Conservation (phyloP, 1,139 yeast genomes). For the Candida buenavistaensis region DNA sequence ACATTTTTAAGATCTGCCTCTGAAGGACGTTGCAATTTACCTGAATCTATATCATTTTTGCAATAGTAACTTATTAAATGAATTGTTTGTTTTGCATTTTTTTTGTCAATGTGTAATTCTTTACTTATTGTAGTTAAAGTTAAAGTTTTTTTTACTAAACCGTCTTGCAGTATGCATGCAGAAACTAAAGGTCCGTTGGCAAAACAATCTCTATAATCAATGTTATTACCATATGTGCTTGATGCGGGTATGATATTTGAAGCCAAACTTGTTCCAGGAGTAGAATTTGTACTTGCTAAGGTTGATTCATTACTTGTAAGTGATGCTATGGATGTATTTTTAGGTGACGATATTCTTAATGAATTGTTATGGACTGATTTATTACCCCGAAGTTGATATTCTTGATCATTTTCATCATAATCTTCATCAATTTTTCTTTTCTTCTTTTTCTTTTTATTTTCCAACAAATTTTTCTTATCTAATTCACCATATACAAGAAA, state of each 20-base stretch:
- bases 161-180: constrained; percentile 71
- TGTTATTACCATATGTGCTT: constrained; percentile 10
- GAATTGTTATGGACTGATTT: background rate
- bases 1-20: constrained; percentile 53
- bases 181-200: constrained; percentile 58
- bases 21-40: constrained; percentile 59
- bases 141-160: constrained; percentile 80
- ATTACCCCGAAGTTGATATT: background rate
- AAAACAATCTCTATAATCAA: constrained; percentile 13
- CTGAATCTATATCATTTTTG: constrained; percentile 67
- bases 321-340: constrained; percentile 1
- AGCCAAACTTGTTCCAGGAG: constrained; percentile 5
- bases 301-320: background rate
- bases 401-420: constrained; percentile 11
- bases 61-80: constrained; percentile 80
- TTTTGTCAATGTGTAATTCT: constrained; percentile 34
- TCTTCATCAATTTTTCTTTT: constrained; percentile 22
- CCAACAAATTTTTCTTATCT: constrained; percentile 50
- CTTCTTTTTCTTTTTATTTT: constrained; percentile 32
- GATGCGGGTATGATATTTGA: constrained; percentile 14
- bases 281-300: constrained; percentile 2
- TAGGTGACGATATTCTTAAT: too few species aligned
- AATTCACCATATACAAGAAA: constrained; percentile 81
- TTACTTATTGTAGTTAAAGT: constrained; percentile 48
- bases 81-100: constrained; percentile 47